These are phyloP conservation scores for Trichomonas vaginalis DNA, from an alignment of 208 protist genomes.

Conservation along the genomic window DNA sequence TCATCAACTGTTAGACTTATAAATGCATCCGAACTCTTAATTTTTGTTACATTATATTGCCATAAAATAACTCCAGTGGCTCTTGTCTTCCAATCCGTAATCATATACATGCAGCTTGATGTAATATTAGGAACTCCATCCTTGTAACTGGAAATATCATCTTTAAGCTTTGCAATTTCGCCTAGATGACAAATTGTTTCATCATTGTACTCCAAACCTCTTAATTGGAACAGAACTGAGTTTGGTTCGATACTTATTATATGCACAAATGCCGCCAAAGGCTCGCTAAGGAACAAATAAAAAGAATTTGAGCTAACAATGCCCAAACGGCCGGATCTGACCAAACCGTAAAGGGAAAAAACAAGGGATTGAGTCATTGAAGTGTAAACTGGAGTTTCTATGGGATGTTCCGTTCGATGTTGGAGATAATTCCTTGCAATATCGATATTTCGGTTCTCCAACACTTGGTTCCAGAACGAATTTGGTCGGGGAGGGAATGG, in stretches of 20 bases:
- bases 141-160: not conserved
- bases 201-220: not conserved
- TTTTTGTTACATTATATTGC: not conserved
- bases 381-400: not conserved
- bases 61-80: not conserved
- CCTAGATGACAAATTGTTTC: not conserved
- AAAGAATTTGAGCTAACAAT: not conserved
- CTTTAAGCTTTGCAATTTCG: not conserved
- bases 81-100: not conserved
- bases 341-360: not conserved
- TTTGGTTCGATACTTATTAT: not conserved
- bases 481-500: not conserved
- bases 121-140: not conserved
- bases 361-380: not conserved
- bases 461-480: not conserved
- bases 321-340: not conserved
- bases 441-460: not conserved
- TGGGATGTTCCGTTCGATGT: not conserved
- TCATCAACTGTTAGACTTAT: not conserved
- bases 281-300: not conserved
- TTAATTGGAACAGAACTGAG: not conserved
- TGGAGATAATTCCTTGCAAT: not conserved
- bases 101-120: too few species aligned
- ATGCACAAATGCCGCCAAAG: not conserved
- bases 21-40: not conserved